These are phyloP conservation scores for Coleophoma cylindrospora DNA, from an alignment of 2,329 filamentous ascomycete species.

Conservation along the genomic window DNA sequence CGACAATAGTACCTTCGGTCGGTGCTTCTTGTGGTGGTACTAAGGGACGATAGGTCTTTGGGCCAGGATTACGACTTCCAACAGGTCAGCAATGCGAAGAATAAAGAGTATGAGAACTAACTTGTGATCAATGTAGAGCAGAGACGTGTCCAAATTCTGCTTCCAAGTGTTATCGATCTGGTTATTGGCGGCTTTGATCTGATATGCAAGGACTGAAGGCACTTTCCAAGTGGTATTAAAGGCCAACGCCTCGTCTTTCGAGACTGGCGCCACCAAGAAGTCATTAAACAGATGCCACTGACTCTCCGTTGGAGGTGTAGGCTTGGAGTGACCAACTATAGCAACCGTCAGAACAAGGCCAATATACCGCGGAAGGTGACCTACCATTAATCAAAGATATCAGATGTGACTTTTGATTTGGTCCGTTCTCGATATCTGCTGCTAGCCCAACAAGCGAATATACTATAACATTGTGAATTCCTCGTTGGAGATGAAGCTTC, in stretches of 20 bases:
- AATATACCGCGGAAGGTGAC: constrained; percentile 12
- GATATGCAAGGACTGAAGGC: constrained; percentile 82
- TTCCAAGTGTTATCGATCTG: constrained; percentile 85
- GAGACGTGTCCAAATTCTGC: constrained; percentile 71
- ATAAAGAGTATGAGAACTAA: constrained; percentile 25
- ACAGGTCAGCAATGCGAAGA: constrained; percentile 1
- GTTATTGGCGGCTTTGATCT: constrained; percentile 76
- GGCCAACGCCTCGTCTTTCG: constrained; percentile 76
- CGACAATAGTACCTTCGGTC: constrained; percentile 68
- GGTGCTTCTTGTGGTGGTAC: constrained; percentile 58
- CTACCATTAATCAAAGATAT: constrained; percentile 85
- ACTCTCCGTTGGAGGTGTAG: constrained; percentile 51
- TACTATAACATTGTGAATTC: constrained; percentile 75
- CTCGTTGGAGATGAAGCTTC: constrained; percentile 71
- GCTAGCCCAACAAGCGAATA: constrained; percentile 91
- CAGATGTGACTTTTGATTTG: constrained; percentile 83
- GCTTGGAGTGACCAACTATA: constrained; percentile 61
- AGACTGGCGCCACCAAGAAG: constrained; percentile 80
- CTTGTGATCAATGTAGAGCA: constrained; percentile 71
- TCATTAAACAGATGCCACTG: constrained; percentile 98
- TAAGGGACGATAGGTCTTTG: constrained; percentile 56
- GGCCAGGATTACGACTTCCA: constrained; percentile 35
- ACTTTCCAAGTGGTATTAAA: constrained; percentile 93
- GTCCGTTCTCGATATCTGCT: constrained; percentile 80
- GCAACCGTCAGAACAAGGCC: constrained; percentile 9